Evolutionary conservation across 73 alveolate species (phyloP).

Genomic region (Breviolum minutum): DNA sequence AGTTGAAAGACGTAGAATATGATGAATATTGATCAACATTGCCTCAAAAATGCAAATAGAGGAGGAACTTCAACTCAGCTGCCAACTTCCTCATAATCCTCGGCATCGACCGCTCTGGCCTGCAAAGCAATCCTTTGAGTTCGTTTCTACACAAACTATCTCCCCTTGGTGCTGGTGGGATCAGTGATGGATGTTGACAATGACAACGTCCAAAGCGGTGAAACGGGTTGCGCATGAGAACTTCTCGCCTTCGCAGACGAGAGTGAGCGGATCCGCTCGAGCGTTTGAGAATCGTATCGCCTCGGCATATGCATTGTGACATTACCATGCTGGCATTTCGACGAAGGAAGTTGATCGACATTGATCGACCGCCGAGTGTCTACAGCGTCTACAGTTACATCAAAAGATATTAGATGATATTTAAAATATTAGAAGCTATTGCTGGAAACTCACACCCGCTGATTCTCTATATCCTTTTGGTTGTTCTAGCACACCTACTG

Average conservation of each 20-base stretch:
- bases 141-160: too few species aligned
- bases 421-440: not conserved
- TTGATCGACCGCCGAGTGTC: not conserved
- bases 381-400: not conserved
- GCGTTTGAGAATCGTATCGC: conserved; percentile 97
- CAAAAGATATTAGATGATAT: not conserved
- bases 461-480: too few species aligned
- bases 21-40: too few species aligned
- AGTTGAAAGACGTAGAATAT: too few species aligned
- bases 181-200: not conserved
- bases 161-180: too few species aligned
- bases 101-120: conserved; percentile 98
- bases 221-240: too few species aligned
- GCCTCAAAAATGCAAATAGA: not conserved
- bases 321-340: not conserved
- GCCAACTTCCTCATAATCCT: conserved; percentile 99
- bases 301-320: not conserved
- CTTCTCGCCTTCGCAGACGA: conserved; percentile 97
- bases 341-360: not conserved
- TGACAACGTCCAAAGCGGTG: not conserved
- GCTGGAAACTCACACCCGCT: not conserved
- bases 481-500: too few species aligned
- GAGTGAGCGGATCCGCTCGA: conserved; percentile 98
- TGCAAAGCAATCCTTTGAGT: not conserved
- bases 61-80: not conserved